A percentile compares a stretch with the other conserved stretches of the same genome.
Evolutionary conservation across 1,284 basidiomycete genomes (phyloP).

Genomic region (Chiua sp.): DNA sequence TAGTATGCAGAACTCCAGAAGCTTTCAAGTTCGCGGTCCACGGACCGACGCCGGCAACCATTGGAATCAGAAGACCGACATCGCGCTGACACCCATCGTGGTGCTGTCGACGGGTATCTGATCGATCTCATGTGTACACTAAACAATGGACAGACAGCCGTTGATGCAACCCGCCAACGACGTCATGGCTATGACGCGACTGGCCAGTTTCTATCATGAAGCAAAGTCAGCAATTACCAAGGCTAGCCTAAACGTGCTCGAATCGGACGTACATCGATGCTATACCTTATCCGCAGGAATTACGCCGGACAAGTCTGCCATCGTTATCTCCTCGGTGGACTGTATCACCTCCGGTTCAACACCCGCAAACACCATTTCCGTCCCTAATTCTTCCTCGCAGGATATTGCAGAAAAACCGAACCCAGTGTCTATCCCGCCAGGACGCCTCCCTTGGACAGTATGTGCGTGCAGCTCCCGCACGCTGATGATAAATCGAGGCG

Average conservation of each 20-base stretch:
- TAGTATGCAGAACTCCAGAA: no score
- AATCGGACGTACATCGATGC: not conserved
- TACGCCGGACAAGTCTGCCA: not conserved
- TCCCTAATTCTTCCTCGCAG: not conserved
- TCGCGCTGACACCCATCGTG: no score
- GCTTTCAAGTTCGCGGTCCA: no score
- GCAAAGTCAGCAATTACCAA: not conserved
- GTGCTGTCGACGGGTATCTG: no score
- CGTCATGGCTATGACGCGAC: not conserved
- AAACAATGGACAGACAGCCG: no score
- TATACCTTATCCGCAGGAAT: no score
- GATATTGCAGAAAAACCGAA: not conserved
- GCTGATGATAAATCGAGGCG: not conserved
- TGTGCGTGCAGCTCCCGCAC: conserved; percentile 3
- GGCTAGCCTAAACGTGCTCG: not conserved
- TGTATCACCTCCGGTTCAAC: not conserved
- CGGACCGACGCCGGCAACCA: no score
- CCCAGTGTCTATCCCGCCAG: not conserved
- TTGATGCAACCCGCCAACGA: no score
- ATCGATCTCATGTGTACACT: no score
- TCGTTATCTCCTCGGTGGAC: not conserved
- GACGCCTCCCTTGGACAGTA: not conserved
- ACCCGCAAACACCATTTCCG: not conserved
- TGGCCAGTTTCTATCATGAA: not conserved
- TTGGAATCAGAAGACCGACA: no score